Evolutionary conservation across 257 asterid species (phyloP), one percentile per base, ranked within the genome.

Genomic region (Oldenlandia corymbosa): DNA sequence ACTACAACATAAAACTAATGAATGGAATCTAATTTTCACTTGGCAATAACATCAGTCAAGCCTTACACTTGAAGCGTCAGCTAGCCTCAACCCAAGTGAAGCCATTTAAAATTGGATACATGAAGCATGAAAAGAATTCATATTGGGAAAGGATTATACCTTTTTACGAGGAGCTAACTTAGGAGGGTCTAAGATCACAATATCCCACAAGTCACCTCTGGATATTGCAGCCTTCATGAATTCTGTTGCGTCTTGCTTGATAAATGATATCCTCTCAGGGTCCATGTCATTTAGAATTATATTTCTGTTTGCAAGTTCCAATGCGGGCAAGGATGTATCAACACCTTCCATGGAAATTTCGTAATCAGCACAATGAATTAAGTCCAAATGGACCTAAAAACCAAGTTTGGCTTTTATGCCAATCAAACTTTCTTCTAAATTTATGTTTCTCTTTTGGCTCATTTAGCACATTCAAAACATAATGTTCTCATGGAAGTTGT

Each of bases 131-230:
- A 48, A 53, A 42, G 56, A 48, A 53, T 34, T 34, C 9, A 34
- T 3, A 46, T 37, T 54, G 5, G 32, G 12, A 31, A 28, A 26
- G 28, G 11, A 26, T 18, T 24, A 45, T 79, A 89, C 95, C 95
- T 89, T 84, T 76, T 69, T 82, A 48, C 85, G 73, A 14, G 96
- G 99, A 34, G 97, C 99, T 42, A 89, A 83, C 73, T 87, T 89
- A 18, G 99, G 99, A 52, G 99, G 99, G 76, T 92, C 99, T 78
- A 89, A 71, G 68, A 90, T 75, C 68, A 92, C 94, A 68, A 87
- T 75, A 68, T 92, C 96, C 99, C 97, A 89, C 48, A 79, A 79
- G 55, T 89, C 85, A 34, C 86, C 85, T 50, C 72, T 76, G 41
- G 90, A 81, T 70, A 89, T 64, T 65, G 96, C 94, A 55, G 31